phyloP scores from a whole-genome alignment of 106 monocot genomes.

The Alisma plantagoaquatica region DNA sequence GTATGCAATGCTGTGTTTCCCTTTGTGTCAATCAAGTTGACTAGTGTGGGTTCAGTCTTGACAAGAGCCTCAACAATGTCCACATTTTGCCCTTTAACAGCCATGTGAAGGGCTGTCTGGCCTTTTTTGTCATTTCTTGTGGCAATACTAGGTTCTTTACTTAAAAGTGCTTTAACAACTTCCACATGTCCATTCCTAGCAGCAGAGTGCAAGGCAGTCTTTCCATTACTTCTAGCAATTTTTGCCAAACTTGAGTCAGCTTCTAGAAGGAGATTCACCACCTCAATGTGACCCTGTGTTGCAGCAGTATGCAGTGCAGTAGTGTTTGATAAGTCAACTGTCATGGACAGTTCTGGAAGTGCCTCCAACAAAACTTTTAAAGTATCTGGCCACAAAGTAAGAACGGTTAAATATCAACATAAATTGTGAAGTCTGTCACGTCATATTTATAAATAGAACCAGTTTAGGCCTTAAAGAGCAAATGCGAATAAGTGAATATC shows the following conservation, averaged over 20 bases:
- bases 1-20: slow-evolving; percentile 82
- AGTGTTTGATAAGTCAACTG: slow-evolving; percentile 74
- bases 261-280: slow-evolving; percentile 61
- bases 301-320: slow-evolving; percentile 79
- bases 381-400: slow-evolving; percentile 28
- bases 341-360: slow-evolving; percentile 68
- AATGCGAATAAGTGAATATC: too few relatives aligned
- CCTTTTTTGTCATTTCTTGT: slow-evolving; percentile 77
- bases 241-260: slow-evolving; percentile 54
- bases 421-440: too few relatives aligned
- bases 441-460: too few relatives aligned
- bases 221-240: slow-evolving; percentile 88
- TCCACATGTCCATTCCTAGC: slow-evolving; percentile 79
- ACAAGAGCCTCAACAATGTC: slow-evolving; percentile 75
- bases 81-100: slow-evolving; percentile 64
- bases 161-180: slow-evolving; percentile 50
- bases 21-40: slow-evolving; percentile 58
- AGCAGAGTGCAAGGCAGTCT: slow-evolving; percentile 73
- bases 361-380: slow-evolving; percentile 52
- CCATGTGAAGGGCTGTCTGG: slow-evolving; percentile 94
- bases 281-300: slow-evolving; percentile 75
- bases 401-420: too few relatives aligned
- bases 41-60: slow-evolving; percentile 20
- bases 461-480: too few relatives aligned
- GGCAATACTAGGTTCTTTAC: slow-evolving; percentile 38